Evolutionary conservation across 148 eudicot genomes (phyloP).

Genomic region (Selenicereus undatus): DNA sequence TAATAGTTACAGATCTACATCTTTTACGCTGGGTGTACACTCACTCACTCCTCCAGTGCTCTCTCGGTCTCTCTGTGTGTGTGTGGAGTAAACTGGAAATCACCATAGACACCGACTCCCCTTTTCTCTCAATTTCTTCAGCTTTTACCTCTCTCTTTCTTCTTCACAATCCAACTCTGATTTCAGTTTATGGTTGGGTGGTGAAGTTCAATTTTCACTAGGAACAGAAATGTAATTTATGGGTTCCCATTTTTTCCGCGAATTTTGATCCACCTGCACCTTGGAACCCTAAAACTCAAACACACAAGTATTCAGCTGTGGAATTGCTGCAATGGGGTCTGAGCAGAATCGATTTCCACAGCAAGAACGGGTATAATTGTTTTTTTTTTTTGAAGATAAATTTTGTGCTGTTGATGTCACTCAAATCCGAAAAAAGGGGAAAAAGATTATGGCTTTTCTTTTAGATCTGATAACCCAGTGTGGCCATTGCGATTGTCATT

Average conservation of each 20-base stretch:
- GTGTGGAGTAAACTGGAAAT: not conserved
- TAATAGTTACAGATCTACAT: not conserved
- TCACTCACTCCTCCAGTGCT: not conserved
- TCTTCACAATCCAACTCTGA: not conserved
- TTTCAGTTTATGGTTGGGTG: not conserved
- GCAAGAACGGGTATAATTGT: slow-evolving; percentile 49
- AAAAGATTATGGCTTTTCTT: not conserved
- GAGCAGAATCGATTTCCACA: slow-evolving; percentile 69
- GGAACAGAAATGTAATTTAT: not conserved
- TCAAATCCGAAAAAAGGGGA: not conserved
- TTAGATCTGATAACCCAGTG: not conserved
- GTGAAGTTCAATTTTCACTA: not conserved
- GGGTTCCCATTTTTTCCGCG: not conserved
- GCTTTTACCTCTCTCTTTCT: not conserved
- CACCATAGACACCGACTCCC: not conserved
- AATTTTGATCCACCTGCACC: not conserved
- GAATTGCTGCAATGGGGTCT: slow-evolving; percentile 39
- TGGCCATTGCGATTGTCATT: not conserved
- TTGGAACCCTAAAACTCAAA: not conserved
- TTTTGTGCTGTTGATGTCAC: not conserved
- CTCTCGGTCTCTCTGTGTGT: not conserved
- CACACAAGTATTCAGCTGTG: not conserved
- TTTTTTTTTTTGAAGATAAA: not conserved
- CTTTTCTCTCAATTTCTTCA: not conserved
- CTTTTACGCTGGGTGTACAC: not conserved